Evolutionary conservation across 2,329 filamentous ascomycete species (phyloP).

Genomic region (Colletotrichum incanum): DNA sequence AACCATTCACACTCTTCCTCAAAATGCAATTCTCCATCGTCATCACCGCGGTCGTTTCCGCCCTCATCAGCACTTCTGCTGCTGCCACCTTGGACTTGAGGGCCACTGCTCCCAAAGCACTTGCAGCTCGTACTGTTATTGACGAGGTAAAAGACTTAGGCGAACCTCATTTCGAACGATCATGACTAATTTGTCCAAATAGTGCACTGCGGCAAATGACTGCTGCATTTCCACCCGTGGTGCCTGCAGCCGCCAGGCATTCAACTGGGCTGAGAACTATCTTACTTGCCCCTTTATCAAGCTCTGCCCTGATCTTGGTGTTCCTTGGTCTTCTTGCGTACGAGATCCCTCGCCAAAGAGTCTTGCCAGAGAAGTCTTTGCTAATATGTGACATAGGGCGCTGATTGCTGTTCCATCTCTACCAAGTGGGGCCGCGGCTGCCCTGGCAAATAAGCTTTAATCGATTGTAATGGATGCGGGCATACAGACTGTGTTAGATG

Average conservation of each 20-base stretch:
- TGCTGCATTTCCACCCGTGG: slow-evolving; percentile 16
- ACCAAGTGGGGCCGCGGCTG: slow-evolving; percentile 23
- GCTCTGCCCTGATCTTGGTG: slow-evolving; percentile 15
- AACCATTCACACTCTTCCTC: background rate
- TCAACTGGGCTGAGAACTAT: slow-evolving; percentile 27
- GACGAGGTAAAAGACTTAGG: slow-evolving; percentile 2
- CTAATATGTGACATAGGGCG: background rate
- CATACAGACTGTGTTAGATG: no score
- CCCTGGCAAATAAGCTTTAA: background rate
- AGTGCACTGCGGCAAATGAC: slow-evolving; percentile 18
- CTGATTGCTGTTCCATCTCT: slow-evolving; percentile 18
- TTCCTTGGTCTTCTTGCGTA: slow-evolving; percentile 24
- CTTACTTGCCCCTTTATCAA: slow-evolving; percentile 14
- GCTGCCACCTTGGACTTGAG: slow-evolving; percentile 9
- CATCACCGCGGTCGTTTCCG: slow-evolving; percentile 10
- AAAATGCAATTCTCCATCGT: slow-evolving; percentile 8
- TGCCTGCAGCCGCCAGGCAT: slow-evolving; percentile 11
- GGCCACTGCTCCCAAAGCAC: background rate
- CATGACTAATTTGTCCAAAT: no score
- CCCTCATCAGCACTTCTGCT: slow-evolving; percentile 6
- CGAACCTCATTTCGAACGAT: background rate
- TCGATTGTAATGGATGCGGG: no score
- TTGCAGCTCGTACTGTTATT: slow-evolving; percentile 7
- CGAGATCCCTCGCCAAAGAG: background rate
- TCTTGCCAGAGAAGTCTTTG: background rate